Evolutionary conservation across 305 asterid genomes (phyloP), one percentile per base, ranked within the genome.

Genomic region (Fraxinus xanthoxyloides): DNA sequence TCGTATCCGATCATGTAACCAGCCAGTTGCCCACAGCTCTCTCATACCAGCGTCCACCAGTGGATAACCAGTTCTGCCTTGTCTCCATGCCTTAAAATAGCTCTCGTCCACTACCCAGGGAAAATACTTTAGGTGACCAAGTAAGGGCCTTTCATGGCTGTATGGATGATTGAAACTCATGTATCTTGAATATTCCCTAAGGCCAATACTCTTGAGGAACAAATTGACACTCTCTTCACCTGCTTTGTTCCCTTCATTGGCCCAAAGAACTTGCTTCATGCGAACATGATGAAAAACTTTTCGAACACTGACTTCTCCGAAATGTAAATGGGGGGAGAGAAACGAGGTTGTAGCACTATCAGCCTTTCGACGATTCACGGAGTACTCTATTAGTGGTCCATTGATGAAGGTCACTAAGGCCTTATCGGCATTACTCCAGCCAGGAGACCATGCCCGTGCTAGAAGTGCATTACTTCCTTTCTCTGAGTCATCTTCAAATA

Each of bases 41-140:
- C 98, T 90, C 98, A 95, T 95, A 36, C 99, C 98, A 61, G 99
- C 99, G 85, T 95, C 99, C 56, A 95, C 99, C 78, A 94, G 84
- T 38, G 98, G 98, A 87, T 95, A 95, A 36, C 99, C 99, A 4
- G 99, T 95, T 82, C 98, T 86, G 54, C 98, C 99, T 84, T 94
- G 99, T 77, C 98, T 83, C 99, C 98, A 94, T 38, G 94, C 97
- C 90, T 95, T 94, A 85, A 95, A 95, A 83, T 92, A 91, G 21
- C 88, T 85, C 90, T 94, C 97, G 56, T 94, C 97, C 81, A 95
- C 87, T 56, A 94, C 94, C 99, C 98, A 95, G 6, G 98, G 99
- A 74, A 95, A 94, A 85, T 83, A 87, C 87, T 83, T 93, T 28
- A 94, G 88, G 76, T 94, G 98, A 32, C 96, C 95, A 24, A 95